A percentile compares a stretch with the other conserved stretches of the same genome.
Evolutionary conservation across 306 rosid species (phyloP).

Genomic region (Pueraria montana): DNA sequence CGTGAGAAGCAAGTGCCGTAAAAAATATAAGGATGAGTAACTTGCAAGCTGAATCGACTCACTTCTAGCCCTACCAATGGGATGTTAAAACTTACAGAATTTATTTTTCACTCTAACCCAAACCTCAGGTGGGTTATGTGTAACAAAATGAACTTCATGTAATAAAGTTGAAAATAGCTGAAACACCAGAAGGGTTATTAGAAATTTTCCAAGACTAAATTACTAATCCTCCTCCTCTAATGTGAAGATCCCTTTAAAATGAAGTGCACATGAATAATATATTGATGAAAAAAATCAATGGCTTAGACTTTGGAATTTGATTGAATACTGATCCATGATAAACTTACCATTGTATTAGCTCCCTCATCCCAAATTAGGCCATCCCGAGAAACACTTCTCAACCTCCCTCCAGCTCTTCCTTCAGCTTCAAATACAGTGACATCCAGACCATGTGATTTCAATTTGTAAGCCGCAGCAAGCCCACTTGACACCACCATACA

Average conservation of each 20-base stretch:
- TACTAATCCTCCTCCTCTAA: constrained; percentile 32
- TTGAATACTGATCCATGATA: constrained; percentile 15
- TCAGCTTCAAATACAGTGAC: constrained; percentile 88
- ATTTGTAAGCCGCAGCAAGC: constrained; percentile 92
- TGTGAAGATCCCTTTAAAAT: constrained; percentile 4
- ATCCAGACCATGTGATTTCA: constrained; percentile 82
- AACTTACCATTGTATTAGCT: constrained; percentile 91
- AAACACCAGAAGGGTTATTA: not conserved
- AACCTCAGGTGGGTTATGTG: constrained; percentile 2
- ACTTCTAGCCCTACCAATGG: constrained; percentile 14
- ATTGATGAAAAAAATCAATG: constrained; percentile 26
- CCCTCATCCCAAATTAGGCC: constrained; percentile 96
- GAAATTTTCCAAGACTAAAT: constrained; percentile 30
- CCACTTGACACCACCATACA: constrained; percentile 67
- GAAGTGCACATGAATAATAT: constrained; percentile 7
- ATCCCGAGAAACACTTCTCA: constrained; percentile 76
- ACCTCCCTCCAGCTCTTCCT: constrained; percentile 89
- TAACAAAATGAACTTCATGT: not conserved
- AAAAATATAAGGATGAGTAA: not conserved
- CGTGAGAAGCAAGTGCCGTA: constrained; percentile 9
- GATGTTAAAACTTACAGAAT: not conserved
- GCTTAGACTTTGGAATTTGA: constrained; percentile 13
- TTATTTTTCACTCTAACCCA: constrained; percentile 17
- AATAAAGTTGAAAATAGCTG: constrained; percentile 6
- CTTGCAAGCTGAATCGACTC: not conserved